Conservation (phyloP, 2,329 filamentous ascomycete species). For the Neonectria sp. region DNA sequence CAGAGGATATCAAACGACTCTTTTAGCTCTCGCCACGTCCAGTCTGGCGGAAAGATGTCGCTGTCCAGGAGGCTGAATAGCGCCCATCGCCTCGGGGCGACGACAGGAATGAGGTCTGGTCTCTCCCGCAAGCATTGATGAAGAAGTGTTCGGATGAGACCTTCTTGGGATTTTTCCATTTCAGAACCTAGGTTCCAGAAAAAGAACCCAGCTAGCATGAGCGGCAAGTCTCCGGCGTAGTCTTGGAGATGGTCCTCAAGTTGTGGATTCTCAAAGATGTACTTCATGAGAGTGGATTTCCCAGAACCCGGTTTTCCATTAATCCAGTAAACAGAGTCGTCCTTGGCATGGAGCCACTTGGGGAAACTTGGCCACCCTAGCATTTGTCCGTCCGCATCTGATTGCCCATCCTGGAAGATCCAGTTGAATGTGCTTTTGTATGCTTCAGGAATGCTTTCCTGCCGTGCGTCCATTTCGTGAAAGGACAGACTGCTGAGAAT, state of each 20-base stretch:
- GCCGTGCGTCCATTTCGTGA: not conserved
- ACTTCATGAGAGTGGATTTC: slow-evolving; percentile 14
- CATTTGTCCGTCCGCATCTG: not conserved
- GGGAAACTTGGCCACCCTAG: slow-evolving; percentile 1
- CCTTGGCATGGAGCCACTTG: not conserved
- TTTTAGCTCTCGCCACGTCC: slow-evolving; percentile 6
- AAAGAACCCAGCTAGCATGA: not conserved
- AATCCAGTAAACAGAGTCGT: slow-evolving; percentile 5
- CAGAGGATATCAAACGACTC: slow-evolving; percentile 8
- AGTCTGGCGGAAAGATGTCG: not conserved
- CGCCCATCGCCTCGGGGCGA: not conserved
- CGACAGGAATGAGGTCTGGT: not conserved
- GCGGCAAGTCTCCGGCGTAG: not conserved
- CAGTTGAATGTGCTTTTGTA: not conserved
- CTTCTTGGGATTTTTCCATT: slow-evolving; percentile 2
- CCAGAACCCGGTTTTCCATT: slow-evolving; percentile 9
- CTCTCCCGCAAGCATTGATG: not conserved
- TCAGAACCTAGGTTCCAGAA: slow-evolving; percentile 12
- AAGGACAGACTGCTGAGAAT: slow-evolving; percentile 6
- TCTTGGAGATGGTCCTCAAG: not conserved
- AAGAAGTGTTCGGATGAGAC: not conserved
- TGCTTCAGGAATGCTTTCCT: not conserved
- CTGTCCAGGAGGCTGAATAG: not conserved
- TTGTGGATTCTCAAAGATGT: not conserved
- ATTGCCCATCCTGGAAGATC: not conserved